Evolutionary conservation across 306 rosid species (phyloP), one percentile per base, ranked within the genome.

Genomic region (Hippophae gyantsensis): DNA sequence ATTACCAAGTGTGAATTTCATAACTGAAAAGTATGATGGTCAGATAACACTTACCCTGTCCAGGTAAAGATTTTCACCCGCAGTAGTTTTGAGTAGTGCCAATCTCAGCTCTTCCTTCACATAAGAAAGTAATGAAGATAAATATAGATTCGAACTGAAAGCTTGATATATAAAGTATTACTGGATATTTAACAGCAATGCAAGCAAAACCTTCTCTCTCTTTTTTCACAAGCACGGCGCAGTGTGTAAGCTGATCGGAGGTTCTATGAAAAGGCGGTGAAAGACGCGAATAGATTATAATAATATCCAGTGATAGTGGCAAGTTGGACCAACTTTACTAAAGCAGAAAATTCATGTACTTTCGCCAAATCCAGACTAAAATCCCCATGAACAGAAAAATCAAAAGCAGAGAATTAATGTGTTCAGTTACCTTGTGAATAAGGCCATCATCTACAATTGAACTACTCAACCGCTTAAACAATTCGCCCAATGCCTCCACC

Each of bases 91-190:
- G 60, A 86, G 44, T 13, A 86, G 70, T 59, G 95, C 86, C 80
- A 81, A 68, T 51, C 74, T 58, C 42, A 83, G 95, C 67, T 83
- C 87, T 76, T 86, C 87, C 95, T 86, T 75, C 76, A 76, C 13
- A 75, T 55, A 13, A 76, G 6, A 58, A 70, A 43, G 58, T 51
- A 53, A 71, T 43, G 45, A 26, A 43, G 62, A 48, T 26, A 40
- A 47, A 50, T 26, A 43, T 56, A 55, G 66, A 68, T 12, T 9
- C 26, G 61, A 9, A 50, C 42, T 13, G 57, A 62, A 18, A 9
- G 38, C 6, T 58, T 43, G 42, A 6, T 6, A 14, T 5, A 43
- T 18, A 42, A 5, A 8, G 9, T n/a, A 11, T 32, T 2, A 32
- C 38, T 32, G 4, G 38, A 32, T 32, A 32, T 32, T 32, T 32